Base-by-base conservation (phyloP, 2,329 filamentous ascomycete genomes). In the Hypomyces rosellus region DNA sequence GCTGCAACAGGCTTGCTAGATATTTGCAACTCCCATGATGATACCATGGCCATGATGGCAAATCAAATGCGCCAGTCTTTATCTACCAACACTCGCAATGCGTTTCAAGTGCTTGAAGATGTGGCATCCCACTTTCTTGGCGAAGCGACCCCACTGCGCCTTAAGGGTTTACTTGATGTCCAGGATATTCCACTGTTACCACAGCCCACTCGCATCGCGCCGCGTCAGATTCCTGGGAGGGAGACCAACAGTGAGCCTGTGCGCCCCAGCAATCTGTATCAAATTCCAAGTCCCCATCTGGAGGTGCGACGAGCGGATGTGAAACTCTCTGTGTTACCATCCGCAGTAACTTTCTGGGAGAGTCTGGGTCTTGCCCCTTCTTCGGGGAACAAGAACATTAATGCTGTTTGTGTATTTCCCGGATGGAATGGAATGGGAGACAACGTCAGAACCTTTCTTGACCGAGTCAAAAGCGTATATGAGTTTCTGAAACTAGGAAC, bases 331-430 rank as follows among this genome's bases (percentile, higher is more conserved):
- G 74, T 95, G 37, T 72, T 92, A 18, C 86, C 89, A 2, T 80
- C 88, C 1, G 85, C 87, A 0, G 71, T 92, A 16, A 71, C 77
- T 1, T 95, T 93, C 61, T 95, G 89, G 89, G 88, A 93, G 62
- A 83, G 84, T 43, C 71, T 95, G 15, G 86, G 88, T 0, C 74
- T 95, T 2, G 81, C 81, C 2, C 89, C 89, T 3, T 80, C 81
- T 8, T 81, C 81, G 52, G 86, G 87, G 0, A 62, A 74, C 7
- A 95, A 95, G 64, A 81, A 92, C 54, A 71, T 93, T 30, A 75
- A 78, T 34, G 78, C 83, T 0, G 78, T 88, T 44, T 89, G 86
- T 61, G 72, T 93, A 2, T 86, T 85, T 55, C 88, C 88, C 0
- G 73, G 77, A 46, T 80, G 80, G 59, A 77, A 79, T 25, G 82